These are phyloP conservation scores for Phytophthora chlamydospora DNA, from an alignment of 352 stramenopile genomes.

Conservation along the genomic window DNA sequence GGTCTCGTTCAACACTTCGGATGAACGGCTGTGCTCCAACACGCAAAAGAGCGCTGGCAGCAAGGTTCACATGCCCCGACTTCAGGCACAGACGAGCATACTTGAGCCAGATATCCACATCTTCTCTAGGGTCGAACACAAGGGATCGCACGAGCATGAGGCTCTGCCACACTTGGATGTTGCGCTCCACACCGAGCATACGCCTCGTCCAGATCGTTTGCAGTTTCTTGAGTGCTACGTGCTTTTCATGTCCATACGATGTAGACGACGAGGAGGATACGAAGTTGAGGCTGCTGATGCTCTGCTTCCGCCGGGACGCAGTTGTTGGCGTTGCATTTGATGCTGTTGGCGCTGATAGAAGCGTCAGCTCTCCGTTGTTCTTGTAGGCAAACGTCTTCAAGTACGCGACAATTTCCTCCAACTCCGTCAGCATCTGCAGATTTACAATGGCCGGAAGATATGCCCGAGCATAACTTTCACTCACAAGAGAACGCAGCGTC, in stretches of 20 bases:
- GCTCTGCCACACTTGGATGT: conserved; percentile 94
- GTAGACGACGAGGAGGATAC: conserved; percentile 75
- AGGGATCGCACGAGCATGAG: conserved; percentile 96
- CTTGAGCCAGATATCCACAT: conserved; percentile 95
- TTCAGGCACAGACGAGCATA: conserved; percentile 93
- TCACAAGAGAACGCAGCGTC: conserved; percentile 97
- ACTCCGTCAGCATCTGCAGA: conserved; percentile 97
- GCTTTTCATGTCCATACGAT: conserved; percentile 77
- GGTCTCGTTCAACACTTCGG: conserved; percentile 74
- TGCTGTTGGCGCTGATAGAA: conserved; percentile 56
- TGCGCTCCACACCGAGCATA: conserved; percentile 94
- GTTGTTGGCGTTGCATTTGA: conserved; percentile 33
- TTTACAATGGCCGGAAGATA: conserved; percentile 97
- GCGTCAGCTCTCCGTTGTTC: conserved; percentile 80
- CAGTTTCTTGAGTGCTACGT: conserved; percentile 72
- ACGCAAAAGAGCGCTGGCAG: conserved; percentile 78
- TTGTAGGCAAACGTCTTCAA: conserved; percentile 80
- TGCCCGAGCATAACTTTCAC: conserved; percentile 96
- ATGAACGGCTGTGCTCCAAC: conserved; percentile 85
- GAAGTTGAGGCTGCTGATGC: conserved; percentile 83
- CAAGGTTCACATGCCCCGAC: conserved; percentile 88
- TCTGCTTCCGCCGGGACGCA: conserved; percentile 64
- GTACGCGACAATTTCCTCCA: conserved; percentile 92
- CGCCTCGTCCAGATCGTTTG: conserved; percentile 87
- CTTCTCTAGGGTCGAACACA: conserved; percentile 89